phyloP scores from a whole-genome alignment of 805 yeast genomes.

The Candida cerambycidarum region DNA sequence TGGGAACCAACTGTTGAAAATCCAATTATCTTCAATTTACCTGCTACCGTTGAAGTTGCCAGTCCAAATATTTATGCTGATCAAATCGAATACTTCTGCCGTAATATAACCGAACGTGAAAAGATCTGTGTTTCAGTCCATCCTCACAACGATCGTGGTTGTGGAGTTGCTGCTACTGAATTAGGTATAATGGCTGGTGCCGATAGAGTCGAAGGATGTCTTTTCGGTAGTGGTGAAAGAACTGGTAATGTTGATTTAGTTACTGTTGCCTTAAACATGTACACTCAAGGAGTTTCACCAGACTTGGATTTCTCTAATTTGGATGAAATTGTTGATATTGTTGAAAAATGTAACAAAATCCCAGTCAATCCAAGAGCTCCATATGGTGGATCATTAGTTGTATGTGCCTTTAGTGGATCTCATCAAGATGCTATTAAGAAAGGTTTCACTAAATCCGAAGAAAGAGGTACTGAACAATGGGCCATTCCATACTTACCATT shows the following conservation, averaged over 20 bases:
- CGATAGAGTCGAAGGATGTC: slow-evolving; percentile 81
- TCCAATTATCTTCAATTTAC: slow-evolving; percentile 76
- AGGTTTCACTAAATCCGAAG: slow-evolving; percentile 55
- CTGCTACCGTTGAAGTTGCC: slow-evolving; percentile 79
- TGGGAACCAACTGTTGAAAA: slow-evolving; percentile 78
- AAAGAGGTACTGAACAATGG: slow-evolving; percentile 49
- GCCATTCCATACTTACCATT: slow-evolving; percentile 73
- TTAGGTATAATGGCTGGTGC: slow-evolving; percentile 80
- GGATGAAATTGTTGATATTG: slow-evolving; percentile 62
- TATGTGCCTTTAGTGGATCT: slow-evolving; percentile 74
- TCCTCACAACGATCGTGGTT: slow-evolving; percentile 79
- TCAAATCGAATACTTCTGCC: slow-evolving; percentile 73
- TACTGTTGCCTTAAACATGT: slow-evolving; percentile 73
- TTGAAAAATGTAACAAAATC: slow-evolving; percentile 76
- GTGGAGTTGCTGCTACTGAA: slow-evolving; percentile 83
- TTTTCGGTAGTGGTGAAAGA: slow-evolving; percentile 82
- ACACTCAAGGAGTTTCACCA: slow-evolving; percentile 76
- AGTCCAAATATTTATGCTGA: slow-evolving; percentile 78
- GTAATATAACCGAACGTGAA: slow-evolving; percentile 67
- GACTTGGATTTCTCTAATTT: slow-evolving; percentile 69
- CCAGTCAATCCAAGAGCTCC: slow-evolving; percentile 76
- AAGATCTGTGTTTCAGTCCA: slow-evolving; percentile 69
- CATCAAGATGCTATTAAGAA: slow-evolving; percentile 73
- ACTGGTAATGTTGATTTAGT: slow-evolving; percentile 81
- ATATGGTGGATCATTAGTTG: slow-evolving; percentile 76